Evolutionary conservation across 192 early-diverging fungal species (phyloP).

Genomic region (Backusella tuberculispora): DNA sequence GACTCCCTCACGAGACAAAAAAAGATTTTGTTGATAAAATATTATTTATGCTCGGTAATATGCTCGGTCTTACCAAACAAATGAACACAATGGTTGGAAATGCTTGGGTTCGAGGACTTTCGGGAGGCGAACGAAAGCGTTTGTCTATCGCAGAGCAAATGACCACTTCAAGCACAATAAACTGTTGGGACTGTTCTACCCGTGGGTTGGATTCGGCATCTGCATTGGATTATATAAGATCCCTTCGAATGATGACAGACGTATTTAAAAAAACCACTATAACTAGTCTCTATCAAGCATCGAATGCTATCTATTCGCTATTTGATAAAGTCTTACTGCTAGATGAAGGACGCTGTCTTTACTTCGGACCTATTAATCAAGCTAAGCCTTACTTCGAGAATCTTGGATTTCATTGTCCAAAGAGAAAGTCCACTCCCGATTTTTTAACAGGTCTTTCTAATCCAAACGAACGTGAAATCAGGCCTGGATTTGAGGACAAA

Average conservation of each 20-base stretch:
- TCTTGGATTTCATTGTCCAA: slow-evolving; percentile 63
- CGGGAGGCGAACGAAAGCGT: slow-evolving; percentile 78
- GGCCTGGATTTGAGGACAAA: slow-evolving; percentile 57
- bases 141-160: slow-evolving; percentile 79
- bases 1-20: slow-evolving; percentile 50
- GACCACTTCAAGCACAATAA: slow-evolving; percentile 57
- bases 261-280: slow-evolving; percentile 64
- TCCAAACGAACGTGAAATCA: slow-evolving; percentile 54
- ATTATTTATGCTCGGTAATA: slow-evolving; percentile 50
- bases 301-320: slow-evolving; percentile 74
- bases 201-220: slow-evolving; percentile 80
- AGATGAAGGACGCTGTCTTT: slow-evolving; percentile 68
- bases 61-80: slow-evolving; percentile 59
- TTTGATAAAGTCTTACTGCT: slow-evolving; percentile 74
- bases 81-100: slow-evolving; percentile 74
- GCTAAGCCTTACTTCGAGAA: slow-evolving; percentile 66
- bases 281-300: slow-evolving; percentile 64
- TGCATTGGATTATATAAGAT: slow-evolving; percentile 77
- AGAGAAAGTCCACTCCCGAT: slow-evolving; percentile 70
- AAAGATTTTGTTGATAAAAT: slow-evolving; percentile 56
- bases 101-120: slow-evolving; percentile 74
- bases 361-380: slow-evolving; percentile 63
- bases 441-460: slow-evolving; percentile 74
- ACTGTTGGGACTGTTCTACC: slow-evolving; percentile 64
- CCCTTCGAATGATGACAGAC: slow-evolving; percentile 72